Conservation (phyloP, 2,329 filamentous ascomycete species). For the Stromatinia cepivora region DNA sequence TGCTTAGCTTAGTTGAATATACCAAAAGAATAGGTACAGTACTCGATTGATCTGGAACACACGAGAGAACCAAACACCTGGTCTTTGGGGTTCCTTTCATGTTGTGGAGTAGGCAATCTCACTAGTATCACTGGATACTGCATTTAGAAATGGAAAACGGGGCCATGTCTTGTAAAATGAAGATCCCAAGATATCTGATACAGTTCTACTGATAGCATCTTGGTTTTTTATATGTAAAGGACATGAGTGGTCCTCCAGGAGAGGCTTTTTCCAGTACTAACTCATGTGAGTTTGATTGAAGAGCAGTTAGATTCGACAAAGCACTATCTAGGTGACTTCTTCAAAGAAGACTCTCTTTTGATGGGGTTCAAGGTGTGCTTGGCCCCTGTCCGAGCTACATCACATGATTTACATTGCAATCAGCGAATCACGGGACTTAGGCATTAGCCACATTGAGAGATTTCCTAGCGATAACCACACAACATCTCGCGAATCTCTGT, state of each 20-base stretch:
- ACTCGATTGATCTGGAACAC: background rate
- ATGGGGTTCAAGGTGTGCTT: background rate
- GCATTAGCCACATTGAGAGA: background rate
- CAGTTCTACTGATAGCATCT: background rate
- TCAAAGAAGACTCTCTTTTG: background rate
- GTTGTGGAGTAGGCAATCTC: background rate
- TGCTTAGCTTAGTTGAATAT: too few species aligned
- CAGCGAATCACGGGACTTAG: background rate
- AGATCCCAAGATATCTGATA: background rate
- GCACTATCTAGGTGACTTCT: too few species aligned
- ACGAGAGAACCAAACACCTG: background rate
- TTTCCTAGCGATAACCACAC: background rate
- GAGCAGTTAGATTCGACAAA: background rate
- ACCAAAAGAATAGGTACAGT: too few species aligned
- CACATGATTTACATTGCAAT: background rate
- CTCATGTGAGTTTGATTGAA: too few species aligned
- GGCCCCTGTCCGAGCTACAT: background rate
- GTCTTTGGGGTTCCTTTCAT: background rate
- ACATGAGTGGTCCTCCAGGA: too few species aligned
- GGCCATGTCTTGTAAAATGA: background rate
- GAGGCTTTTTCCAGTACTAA: too few species aligned
- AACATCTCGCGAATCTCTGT: background rate
- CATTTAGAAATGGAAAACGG: background rate
- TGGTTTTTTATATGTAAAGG: too few species aligned
- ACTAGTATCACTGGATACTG: background rate